Evolutionary conservation across 257 asterid genomes (phyloP), one percentile per base, ranked within the genome.

Genomic region (Vinca minor): DNA sequence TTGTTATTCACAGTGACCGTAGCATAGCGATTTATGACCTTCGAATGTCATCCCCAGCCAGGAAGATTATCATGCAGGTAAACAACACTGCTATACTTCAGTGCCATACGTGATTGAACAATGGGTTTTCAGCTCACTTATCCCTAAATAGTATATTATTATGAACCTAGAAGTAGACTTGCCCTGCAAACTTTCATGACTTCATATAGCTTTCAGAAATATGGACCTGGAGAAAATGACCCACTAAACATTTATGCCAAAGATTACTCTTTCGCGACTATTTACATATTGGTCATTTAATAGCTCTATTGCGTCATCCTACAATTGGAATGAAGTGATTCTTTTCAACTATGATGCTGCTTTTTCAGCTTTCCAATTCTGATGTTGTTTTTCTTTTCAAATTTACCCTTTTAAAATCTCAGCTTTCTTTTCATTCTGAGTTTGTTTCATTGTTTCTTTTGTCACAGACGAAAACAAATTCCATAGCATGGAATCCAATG

Each of bases 401-500:
- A 32, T 13, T 20, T 44, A 12, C 41, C 49, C 20, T 52, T n/a
- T 21, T 49, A 1, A 34, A n/a, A n/a, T n/a, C n/a, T 32, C 14
- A 7, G 14, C 42, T 9, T 17, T 31, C 48, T 39, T 32, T 35
- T 54, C 14, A 25, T 39, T 41, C 47, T 31, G 38, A 28, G 34
- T 57, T 66, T n/a, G n/a, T n/a, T n/a, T n/a, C n/a, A n/a, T n/a
- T n/a, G n/a, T n/a, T n/a, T n/a, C n/a, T n/a, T 32, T 42, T 68
- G 62, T 67, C 38, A 55, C 95, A 92, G 96, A 92, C 89, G 44
- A 89, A 81, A 78, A 85, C 94, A 42, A 92, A 92, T 78, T 85
- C 96, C 35, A 81, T 89, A 58, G 87, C 95, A 2, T 92, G 98
- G 96, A 92, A 92, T 62, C 98, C 96, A 8, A 81, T 85, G 96